Evolutionary conservation across 805 yeast species (phyloP), one percentile per base, ranked within the genome.

Genomic region (Candida succiphila): DNA sequence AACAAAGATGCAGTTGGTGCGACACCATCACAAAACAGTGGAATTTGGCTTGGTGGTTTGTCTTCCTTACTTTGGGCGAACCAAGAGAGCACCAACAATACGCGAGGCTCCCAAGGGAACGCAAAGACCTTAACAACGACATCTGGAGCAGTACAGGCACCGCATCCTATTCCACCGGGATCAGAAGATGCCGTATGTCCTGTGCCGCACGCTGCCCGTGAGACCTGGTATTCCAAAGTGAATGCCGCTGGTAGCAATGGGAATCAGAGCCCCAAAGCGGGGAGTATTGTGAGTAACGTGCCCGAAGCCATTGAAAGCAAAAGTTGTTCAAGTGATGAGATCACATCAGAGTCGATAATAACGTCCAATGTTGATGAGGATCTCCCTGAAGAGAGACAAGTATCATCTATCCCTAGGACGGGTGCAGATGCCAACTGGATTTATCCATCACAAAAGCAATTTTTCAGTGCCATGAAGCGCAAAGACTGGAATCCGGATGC

Each of bases 391-490:
- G 84, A 79, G 1, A 63, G 96, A 39, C 89, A 78, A 45, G 58
- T 81, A 4, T 77, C 88, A 8, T 71, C 94, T 3, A 88, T 88
- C 27, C 96, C 96, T 30, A 62, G 95, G 33, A 80, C 94, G 1
- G 79, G 72, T 4, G 50, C 72, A 1, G 65, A 65, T 13, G 46
- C 67, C 1, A 82, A 88, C 59, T 89, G 98, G 98, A 69, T 89
- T 2, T 89, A 89, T 52, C 98, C 98, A 7, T 84, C 95, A 4
- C 94, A 89, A 53, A 83, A 84, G 52, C 96, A 89, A 63, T 89
- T 89, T 51, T 89, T 65, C 54, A 92, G 86, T 37, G 96, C 96
- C 8, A 92, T 89, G 97, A 65, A 73, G 44, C 72, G 97, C 31
- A 89, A 89, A 50, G 72, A 84, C 37, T 85, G 95, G 87, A 68